These are phyloP conservation scores for Paragyromitra xinjiangensis DNA, from an alignment of 495 filamentous ascomycete species.

Conservation along the genomic window DNA sequence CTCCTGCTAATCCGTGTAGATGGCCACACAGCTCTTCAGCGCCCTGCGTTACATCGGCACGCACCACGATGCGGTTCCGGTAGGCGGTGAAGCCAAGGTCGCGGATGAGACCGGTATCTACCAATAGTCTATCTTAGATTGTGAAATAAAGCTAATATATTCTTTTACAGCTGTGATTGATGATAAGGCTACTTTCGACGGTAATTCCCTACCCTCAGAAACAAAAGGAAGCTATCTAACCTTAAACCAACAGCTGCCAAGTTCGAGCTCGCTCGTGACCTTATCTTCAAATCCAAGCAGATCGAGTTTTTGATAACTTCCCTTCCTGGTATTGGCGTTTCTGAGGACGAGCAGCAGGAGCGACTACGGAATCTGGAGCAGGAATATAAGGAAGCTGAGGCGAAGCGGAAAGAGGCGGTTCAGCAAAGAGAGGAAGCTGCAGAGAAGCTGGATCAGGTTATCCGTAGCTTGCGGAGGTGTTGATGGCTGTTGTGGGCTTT, in stretches of 20 bases:
- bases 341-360: constrained; percentile 80
- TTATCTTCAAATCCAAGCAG: constrained; percentile 92
- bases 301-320: constrained; percentile 85
- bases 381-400: constrained; percentile 77
- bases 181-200: constrained; percentile 52
- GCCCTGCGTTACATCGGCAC: constrained; percentile 81
- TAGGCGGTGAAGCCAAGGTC: constrained; percentile 68
- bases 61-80: constrained; percentile 78
- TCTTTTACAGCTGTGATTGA: constrained; percentile 38
- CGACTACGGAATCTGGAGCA: constrained; percentile 78
- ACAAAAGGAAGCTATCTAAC: constrained; percentile 59
- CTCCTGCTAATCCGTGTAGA: constrained; percentile 62
- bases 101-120: constrained; percentile 65
- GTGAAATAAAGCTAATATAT: constrained; percentile 9
- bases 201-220: constrained; percentile 1
- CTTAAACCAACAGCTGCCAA: constrained; percentile 65
- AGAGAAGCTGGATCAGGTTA: constrained; percentile 72
- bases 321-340: constrained; percentile 86
- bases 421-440: constrained; percentile 75
- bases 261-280: constrained; percentile 81
- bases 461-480: constrained; percentile 67
- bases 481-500: constrained; percentile 46
- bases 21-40: constrained; percentile 88
- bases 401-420: constrained; percentile 73
- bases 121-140: constrained; percentile 25